phyloP scores from a whole-genome alignment of 2,329 filamentous ascomycete genomes.

The Sporothrix dimorphospora region DNA sequence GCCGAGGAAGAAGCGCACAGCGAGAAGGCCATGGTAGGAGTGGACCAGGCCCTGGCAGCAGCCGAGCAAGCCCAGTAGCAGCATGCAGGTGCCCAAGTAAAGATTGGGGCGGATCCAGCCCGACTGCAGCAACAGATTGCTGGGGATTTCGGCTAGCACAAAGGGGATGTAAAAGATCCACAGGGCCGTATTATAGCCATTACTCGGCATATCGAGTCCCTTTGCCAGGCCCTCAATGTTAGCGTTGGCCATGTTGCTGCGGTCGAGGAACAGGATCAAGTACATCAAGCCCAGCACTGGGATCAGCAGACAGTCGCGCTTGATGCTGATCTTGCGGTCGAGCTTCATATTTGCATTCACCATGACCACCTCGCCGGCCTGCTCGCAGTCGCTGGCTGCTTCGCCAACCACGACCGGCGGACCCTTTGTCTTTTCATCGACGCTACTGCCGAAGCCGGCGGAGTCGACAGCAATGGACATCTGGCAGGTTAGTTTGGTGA shows the following conservation, averaged over 20 bases:
- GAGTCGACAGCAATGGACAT: neutral
- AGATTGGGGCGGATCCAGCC: neutral
- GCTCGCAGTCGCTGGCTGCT: neutral
- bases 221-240: neutral
- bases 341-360: neutral
- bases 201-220: neutral
- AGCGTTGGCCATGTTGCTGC: constrained; percentile 3
- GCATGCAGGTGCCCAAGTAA: neutral
- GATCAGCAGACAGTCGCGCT: neutral
- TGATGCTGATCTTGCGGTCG: neutral
- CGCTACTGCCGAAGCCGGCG: too few species aligned
- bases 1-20: neutral
- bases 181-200: neutral
- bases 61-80: neutral
- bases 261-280: neutral
- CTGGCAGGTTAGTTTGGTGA: neutral
- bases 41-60: neutral
- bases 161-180: constrained; percentile 4
- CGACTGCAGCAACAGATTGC: neutral
- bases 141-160: neutral
- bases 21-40: neutral
- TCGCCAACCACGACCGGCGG: neutral
- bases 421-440: neutral
- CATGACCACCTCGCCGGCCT: neutral
- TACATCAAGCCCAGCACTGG: neutral